Percentiles rank a stretch among this genome's conserved stretches.
Conservation (phyloP, 208 protist genomes). For the Leishmania tarentolae region DNA sequence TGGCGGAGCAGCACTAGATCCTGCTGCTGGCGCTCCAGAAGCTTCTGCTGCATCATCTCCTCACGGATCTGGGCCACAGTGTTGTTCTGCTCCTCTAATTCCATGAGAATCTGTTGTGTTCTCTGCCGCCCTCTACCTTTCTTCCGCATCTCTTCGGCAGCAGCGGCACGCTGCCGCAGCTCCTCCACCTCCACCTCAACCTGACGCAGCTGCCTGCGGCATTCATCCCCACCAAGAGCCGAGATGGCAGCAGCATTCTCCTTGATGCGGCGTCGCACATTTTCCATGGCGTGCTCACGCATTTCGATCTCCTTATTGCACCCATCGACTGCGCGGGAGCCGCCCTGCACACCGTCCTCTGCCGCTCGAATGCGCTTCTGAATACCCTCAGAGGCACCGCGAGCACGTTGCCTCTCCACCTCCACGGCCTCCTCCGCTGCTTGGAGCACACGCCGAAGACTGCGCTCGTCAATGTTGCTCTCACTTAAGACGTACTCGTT, state of each 20-base stretch:
- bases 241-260: slow-evolving; percentile 25
- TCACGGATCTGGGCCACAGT: slow-evolving; percentile 52
- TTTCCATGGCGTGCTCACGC: slow-evolving; percentile 23
- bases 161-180: slow-evolving; percentile 54
- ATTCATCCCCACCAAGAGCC: slow-evolving; percentile 20
- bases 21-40: slow-evolving; percentile 33
- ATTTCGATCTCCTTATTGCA: slow-evolving; percentile 72
- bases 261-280: slow-evolving; percentile 16
- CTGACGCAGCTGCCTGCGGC: slow-evolving; percentile 19
- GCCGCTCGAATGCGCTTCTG: slow-evolving; percentile 9
- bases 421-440: slow-evolving; percentile 31
- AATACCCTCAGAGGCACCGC: background rate
- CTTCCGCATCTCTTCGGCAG: slow-evolving; percentile 43
- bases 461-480: slow-evolving; percentile 52
- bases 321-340: slow-evolving; percentile 49
- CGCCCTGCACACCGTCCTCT: slow-evolving; percentile 33
- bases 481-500: slow-evolving; percentile 42
- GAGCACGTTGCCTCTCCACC: slow-evolving; percentile 10
- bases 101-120: slow-evolving; percentile 39
- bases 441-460: slow-evolving; percentile 31
- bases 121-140: slow-evolving; percentile 41
- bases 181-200: slow-evolving; percentile 38
- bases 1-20: slow-evolving; percentile 46
- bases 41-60: slow-evolving; percentile 55
- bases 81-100: slow-evolving; percentile 57